A percentile compares a stretch with the other conserved stretches of the same genome.
These are phyloP conservation scores for Rubroboletus pulcherrimus DNA, from an alignment of 768 basidiomycete species.

Conservation along the genomic window DNA sequence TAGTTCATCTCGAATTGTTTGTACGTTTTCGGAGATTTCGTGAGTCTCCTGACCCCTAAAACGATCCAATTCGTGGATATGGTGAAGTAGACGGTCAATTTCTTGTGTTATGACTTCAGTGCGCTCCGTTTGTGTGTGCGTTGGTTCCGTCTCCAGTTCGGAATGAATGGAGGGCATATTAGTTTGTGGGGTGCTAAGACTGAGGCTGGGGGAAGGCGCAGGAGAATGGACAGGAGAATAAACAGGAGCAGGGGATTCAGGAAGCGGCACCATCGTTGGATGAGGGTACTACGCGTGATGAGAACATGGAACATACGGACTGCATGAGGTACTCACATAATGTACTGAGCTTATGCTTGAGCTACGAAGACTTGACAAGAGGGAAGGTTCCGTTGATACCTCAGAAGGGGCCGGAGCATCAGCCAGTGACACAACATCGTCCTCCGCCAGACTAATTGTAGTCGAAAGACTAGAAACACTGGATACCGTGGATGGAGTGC, in stretches of 20 bases:
- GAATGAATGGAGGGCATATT: slow-evolving; percentile 48
- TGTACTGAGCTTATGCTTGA: slow-evolving; percentile 20
- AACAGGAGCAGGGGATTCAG: slow-evolving; percentile 27
- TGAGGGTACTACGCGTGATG: slow-evolving; percentile 22
- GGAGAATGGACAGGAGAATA: slow-evolving; percentile 34
- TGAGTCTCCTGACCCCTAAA: slow-evolving; percentile 59
- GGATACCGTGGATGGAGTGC: slow-evolving; percentile 39
- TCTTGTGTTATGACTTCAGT: slow-evolving; percentile 46
- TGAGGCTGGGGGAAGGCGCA: slow-evolving; percentile 44
- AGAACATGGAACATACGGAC: background rate
- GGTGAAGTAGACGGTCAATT: slow-evolving; percentile 49
- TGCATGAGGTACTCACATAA: slow-evolving; percentile 34
- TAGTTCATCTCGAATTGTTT: slow-evolving; percentile 66
- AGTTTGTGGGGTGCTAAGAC: slow-evolving; percentile 46
- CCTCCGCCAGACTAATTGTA: slow-evolving; percentile 33
- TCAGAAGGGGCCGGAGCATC: slow-evolving; percentile 26
- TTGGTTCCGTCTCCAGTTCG: slow-evolving; percentile 41
- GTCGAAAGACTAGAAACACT: slow-evolving; percentile 44
- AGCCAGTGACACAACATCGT: slow-evolving; percentile 19
- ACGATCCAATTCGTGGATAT: slow-evolving; percentile 62
- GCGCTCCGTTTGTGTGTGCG: slow-evolving; percentile 35
- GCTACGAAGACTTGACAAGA: slow-evolving; percentile 45
- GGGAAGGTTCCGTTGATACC: slow-evolving; percentile 54
- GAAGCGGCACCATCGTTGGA: slow-evolving; percentile 32
- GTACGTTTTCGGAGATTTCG: slow-evolving; percentile 63